Conservation (phyloP, 805 yeast genomes). For the Myxozyma neglecta region DNA sequence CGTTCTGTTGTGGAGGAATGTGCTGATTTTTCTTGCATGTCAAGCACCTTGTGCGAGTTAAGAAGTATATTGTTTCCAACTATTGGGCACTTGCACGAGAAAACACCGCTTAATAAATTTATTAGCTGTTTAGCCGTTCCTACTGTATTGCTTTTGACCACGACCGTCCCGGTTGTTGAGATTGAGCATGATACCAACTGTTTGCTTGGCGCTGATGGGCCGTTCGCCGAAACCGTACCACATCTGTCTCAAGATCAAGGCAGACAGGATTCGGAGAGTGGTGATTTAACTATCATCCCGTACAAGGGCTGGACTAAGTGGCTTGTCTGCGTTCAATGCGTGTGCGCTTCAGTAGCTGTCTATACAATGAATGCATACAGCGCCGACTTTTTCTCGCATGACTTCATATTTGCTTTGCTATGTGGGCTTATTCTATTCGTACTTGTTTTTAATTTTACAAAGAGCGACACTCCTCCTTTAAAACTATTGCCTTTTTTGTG, state of each 20-base stretch:
- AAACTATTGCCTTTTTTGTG: constrained; percentile 30
- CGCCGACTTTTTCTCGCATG: background rate
- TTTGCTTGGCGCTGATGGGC: background rate
- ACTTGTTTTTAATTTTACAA: constrained; percentile 14
- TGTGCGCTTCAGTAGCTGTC: constrained; percentile 40
- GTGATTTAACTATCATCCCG: constrained; percentile 28
- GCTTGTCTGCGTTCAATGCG: constrained; percentile 40
- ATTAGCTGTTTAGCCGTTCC: constrained; percentile 39
- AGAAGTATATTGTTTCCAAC: constrained; percentile 38
- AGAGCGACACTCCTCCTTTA: constrained; percentile 9
- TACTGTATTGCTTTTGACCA: constrained; percentile 37
- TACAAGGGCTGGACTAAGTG: constrained; percentile 32
- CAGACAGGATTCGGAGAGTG: background rate
- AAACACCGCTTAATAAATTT: constrained; percentile 34
- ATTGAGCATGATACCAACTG: constrained; percentile 12
- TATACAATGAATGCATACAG: constrained; percentile 24
- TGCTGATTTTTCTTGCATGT: background rate
- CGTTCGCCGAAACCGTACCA: constrained; percentile 2
- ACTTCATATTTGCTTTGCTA: constrained; percentile 5
- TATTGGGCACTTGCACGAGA: constrained; percentile 32
- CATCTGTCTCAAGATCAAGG: background rate
- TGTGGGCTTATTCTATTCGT: constrained; percentile 3
- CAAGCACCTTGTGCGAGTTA: background rate
- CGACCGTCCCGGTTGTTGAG: constrained; percentile 40
- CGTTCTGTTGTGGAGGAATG: background rate